phyloP scores from a whole-genome alignment of 495 filamentous ascomycete genomes.

The Xylaria grammica region DNA sequence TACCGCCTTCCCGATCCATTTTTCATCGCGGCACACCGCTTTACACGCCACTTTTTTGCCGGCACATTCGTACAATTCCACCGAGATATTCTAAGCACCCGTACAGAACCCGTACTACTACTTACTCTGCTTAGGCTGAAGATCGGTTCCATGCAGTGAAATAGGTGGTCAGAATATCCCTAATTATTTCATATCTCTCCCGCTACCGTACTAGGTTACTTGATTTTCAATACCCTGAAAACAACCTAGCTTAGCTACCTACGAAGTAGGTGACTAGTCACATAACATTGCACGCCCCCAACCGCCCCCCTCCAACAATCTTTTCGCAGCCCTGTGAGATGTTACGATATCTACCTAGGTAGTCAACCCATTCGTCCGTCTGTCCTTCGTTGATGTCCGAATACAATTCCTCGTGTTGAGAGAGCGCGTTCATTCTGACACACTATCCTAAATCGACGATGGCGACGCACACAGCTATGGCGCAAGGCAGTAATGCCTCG shows the following conservation, averaged over 20 bases:
- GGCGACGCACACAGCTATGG: constrained; percentile 41
- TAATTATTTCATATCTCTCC: no score
- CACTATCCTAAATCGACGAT: constrained; percentile 17
- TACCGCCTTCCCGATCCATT: constrained; percentile 10
- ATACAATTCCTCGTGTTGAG: not conserved
- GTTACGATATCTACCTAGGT: not conserved
- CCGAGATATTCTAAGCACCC: not conserved
- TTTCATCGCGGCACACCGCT: not conserved
- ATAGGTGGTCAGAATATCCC: no score
- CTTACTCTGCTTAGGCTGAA: no score
- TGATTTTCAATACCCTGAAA: no score
- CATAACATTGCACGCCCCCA: not conserved
- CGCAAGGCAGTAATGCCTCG: constrained; percentile 37
- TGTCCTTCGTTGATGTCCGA: not conserved
- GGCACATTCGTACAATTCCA: constrained; percentile 10
- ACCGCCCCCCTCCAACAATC: not conserved
- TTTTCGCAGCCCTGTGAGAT: not conserved
- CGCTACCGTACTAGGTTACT: no score
- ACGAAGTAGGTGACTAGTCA: no score
- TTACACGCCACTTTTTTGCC: constrained; percentile 21
- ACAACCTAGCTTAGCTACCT: no score
- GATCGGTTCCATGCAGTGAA: no score
- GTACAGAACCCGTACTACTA: not conserved
- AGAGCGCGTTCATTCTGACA: not conserved
- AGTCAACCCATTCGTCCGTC: not conserved